These are phyloP conservation scores for Macrolepiota albuminosa DNA, from an alignment of 768 basidiomycete genomes.

Conservation along the genomic window DNA sequence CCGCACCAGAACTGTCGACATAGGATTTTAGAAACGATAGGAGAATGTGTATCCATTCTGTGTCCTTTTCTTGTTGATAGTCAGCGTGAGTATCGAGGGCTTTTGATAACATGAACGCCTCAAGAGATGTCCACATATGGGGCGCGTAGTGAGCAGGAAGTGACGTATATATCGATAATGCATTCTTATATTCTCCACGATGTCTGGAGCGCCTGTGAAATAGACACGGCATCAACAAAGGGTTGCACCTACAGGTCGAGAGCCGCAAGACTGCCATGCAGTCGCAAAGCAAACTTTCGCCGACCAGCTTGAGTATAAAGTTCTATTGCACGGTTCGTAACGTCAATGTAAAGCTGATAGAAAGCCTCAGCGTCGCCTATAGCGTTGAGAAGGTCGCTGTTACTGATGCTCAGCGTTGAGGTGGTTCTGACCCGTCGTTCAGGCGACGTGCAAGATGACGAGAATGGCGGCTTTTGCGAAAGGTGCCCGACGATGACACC, in stretches of 20 bases:
- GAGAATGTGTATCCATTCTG: slow-evolving; percentile 77
- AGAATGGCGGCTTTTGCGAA: slow-evolving; percentile 47
- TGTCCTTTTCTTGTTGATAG: slow-evolving; percentile 54
- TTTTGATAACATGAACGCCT: slow-evolving; percentile 72
- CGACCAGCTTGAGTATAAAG: slow-evolving; percentile 81
- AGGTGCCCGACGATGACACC: slow-evolving; percentile 73
- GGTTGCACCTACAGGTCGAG: slow-evolving; percentile 73
- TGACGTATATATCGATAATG: slow-evolving; percentile 68
- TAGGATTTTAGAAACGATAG: slow-evolving; percentile 73
- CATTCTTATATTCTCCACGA: slow-evolving; percentile 57
- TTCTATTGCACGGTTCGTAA: slow-evolving; percentile 81
- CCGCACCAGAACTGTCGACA: slow-evolving; percentile 47
- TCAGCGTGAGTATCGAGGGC: slow-evolving; percentile 64
- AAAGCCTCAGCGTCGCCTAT: slow-evolving; percentile 56
- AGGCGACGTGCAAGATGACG: slow-evolving; percentile 15
- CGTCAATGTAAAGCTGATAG: slow-evolving; percentile 68
- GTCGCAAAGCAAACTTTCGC: slow-evolving; percentile 77
- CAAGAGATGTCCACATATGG: slow-evolving; percentile 75
- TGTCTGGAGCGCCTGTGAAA: slow-evolving; percentile 38
- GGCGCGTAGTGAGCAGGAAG: slow-evolving; percentile 86
- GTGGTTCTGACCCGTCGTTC: slow-evolving; percentile 17
- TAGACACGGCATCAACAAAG: neutral
- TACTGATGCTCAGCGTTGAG: slow-evolving; percentile 42
- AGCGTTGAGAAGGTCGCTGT: slow-evolving; percentile 55
- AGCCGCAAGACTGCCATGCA: slow-evolving; percentile 84